Conservation (phyloP, 305 asterid species). For the Rubia occidens region DNA sequence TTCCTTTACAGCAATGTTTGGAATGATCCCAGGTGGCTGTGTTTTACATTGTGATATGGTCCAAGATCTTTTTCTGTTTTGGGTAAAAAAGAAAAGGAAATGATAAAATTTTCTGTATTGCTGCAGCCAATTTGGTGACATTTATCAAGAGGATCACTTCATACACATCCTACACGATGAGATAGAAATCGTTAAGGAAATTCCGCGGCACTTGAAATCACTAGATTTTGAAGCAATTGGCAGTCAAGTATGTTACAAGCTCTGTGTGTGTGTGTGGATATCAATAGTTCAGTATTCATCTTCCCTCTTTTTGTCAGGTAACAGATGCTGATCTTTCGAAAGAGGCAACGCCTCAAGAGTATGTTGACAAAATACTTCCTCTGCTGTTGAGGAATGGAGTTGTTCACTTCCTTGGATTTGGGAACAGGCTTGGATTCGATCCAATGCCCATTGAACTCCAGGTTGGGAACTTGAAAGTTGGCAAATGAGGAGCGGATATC, state of each 20-base stretch:
- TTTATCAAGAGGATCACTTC: conserved; percentile 75
- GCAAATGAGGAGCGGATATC: neutral
- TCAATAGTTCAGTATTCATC: conserved; percentile 11
- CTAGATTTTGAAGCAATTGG: conserved; percentile 63
- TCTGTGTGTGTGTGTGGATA: conserved; percentile 14
- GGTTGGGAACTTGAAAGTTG: conserved; percentile 28
- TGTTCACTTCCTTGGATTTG: conserved; percentile 92
- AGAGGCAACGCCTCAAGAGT: conserved; percentile 76
- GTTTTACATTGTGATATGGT: neutral
- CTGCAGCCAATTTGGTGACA: conserved; percentile 78
- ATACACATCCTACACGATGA: conserved; percentile 50
- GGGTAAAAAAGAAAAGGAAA: neutral
- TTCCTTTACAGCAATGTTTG: conserved; percentile 95
- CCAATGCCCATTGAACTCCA: conserved; percentile 69
- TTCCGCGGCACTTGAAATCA: conserved; percentile 55
- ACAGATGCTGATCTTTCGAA: conserved; percentile 86
- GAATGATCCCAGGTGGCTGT: conserved; percentile 76
- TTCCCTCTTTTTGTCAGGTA: conserved; percentile 36
- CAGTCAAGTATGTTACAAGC: conserved; percentile 52
- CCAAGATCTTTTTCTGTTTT: neutral
- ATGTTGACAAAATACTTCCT: conserved; percentile 56
- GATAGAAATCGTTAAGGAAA: conserved; percentile 55
- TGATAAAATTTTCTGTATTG: neutral
- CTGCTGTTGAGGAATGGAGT: conserved; percentile 48
- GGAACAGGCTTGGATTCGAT: conserved; percentile 83